Percentiles rank a stretch among this genome's conserved stretches.
These are phyloP conservation scores for Neurospora sp. DNA, from an alignment of 495 filamentous ascomycete species.

Conservation along the genomic window DNA sequence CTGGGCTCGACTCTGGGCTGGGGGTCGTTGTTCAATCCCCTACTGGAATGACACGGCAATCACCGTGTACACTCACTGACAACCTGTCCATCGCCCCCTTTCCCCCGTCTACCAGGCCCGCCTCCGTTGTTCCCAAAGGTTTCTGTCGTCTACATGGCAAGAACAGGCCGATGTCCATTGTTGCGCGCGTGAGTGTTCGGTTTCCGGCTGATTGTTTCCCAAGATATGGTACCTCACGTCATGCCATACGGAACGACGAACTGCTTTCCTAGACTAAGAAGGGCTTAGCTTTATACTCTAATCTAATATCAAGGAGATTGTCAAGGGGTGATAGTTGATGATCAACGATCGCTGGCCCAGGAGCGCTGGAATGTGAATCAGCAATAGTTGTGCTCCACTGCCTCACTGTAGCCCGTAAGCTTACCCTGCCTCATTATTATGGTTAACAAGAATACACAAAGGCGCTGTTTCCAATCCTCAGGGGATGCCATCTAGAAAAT, in stretches of 20 bases:
- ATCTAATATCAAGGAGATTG: neutral
- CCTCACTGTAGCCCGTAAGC: neutral
- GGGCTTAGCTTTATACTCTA: neutral
- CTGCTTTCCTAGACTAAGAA: neutral
- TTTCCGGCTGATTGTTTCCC: neutral
- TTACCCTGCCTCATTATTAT: neutral
- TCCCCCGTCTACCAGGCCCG: neutral
- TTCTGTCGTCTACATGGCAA: neutral
- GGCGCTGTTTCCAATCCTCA: neutral
- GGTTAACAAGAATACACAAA: neutral
- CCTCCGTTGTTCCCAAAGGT: neutral
- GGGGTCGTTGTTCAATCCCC: neutral
- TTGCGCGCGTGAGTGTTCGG: neutral
- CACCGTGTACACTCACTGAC: neutral
- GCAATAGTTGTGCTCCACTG: neutral
- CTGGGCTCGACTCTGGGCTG: neutral
- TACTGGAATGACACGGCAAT: neutral
- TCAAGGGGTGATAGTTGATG: neutral
- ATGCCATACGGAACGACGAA: neutral
- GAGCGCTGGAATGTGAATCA: neutral
- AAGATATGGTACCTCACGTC: neutral
- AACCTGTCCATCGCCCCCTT: neutral
- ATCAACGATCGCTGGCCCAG: neutral
- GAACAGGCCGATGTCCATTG: neutral
- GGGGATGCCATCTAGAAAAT: neutral